Conservation (phyloP, 306 rosid species). For the Quercus dentata region DNA sequence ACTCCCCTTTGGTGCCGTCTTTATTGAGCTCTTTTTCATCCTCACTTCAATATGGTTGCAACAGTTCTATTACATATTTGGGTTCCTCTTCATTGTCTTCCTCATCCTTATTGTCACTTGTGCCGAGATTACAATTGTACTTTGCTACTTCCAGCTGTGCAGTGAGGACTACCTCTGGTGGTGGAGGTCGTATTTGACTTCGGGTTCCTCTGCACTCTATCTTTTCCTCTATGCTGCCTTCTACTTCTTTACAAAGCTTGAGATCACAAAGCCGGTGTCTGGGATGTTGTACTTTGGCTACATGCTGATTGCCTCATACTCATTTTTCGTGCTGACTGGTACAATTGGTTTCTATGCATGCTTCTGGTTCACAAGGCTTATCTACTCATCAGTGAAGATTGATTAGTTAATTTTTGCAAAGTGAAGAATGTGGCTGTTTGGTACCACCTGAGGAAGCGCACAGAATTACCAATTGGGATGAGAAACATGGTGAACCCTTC, state of each 20-base stretch:
- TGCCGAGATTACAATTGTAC: constrained; percentile 88
- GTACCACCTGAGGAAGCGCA: constrained; percentile 15
- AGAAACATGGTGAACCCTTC: constrained; percentile 7
- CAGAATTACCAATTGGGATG: constrained; percentile 17
- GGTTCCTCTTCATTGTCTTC: constrained; percentile 83
- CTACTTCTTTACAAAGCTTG: constrained; percentile 92
- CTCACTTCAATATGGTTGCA: constrained; percentile 95
- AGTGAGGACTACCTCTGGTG: constrained; percentile 94
- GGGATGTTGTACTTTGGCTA: constrained; percentile 83
- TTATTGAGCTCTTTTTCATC: constrained; percentile 93
- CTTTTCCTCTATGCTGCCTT: constrained; percentile 82
- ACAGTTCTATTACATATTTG: constrained; percentile 83
- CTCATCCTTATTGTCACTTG: constrained; percentile 82
- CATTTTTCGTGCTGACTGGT: constrained; percentile 84
- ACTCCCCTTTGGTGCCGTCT: constrained; percentile 92
- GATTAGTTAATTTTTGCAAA: constrained; percentile 39
- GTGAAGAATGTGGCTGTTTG: constrained; percentile 10
- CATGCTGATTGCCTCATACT: constrained; percentile 78
- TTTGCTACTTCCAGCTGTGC: constrained; percentile 99
- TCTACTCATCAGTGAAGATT: constrained; percentile 84
- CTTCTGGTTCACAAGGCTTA: constrained; percentile 83
- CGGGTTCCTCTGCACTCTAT: constrained; percentile 89
- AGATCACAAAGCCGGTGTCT: constrained; percentile 82
- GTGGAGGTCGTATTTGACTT: constrained; percentile 94
- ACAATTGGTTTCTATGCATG: constrained; percentile 90